A percentile compares a stretch with the other conserved stretches of the same genome.
These are phyloP conservation scores for Talaromyces ruber DNA, from an alignment of 495 filamentous ascomycete species.

Conservation along the genomic window DNA sequence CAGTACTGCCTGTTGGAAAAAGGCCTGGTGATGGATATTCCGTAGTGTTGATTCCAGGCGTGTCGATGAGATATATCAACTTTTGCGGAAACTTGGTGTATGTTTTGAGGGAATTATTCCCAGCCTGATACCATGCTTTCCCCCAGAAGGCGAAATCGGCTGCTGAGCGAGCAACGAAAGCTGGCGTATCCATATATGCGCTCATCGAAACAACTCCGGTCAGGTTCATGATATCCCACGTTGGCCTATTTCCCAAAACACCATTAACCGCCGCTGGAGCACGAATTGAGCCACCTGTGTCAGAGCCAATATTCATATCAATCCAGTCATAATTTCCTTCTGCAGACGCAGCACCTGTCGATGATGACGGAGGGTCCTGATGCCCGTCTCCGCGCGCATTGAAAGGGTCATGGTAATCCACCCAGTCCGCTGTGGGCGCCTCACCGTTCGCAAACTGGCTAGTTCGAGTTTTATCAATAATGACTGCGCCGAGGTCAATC, in stretches of 20 bases:
- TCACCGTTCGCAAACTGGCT: conserved; percentile 53
- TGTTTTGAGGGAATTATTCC: neutral
- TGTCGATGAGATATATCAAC: neutral
- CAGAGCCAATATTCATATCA: conserved; percentile 42
- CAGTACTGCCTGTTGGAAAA: conserved; percentile 1
- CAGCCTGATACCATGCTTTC: conserved; percentile 8
- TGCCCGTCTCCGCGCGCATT: conserved; percentile 53
- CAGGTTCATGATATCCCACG: conserved; percentile 35
- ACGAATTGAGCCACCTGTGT: conserved; percentile 40
- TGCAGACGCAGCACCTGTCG: conserved; percentile 37
- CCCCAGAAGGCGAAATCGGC: neutral
- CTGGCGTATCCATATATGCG: conserved; percentile 37
- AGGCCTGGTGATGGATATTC: neutral
- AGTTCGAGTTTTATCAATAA: conserved; percentile 53
- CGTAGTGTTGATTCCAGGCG: neutral
- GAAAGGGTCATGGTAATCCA: conserved; percentile 43
- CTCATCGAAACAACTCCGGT: conserved; percentile 36
- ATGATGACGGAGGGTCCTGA: conserved; percentile 36
- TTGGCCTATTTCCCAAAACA: conserved; percentile 40
- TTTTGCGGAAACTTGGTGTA: conserved; percentile 5
- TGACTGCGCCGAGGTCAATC: conserved; percentile 48
- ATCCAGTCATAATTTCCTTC: conserved; percentile 47
- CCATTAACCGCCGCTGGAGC: conserved; percentile 39
- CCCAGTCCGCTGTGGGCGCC: conserved; percentile 43
- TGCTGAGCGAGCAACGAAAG: conserved; percentile 17